Evolutionary conservation across 179 eudicot genomes (phyloP).

Genomic region (Amaranthus tricolor): DNA sequence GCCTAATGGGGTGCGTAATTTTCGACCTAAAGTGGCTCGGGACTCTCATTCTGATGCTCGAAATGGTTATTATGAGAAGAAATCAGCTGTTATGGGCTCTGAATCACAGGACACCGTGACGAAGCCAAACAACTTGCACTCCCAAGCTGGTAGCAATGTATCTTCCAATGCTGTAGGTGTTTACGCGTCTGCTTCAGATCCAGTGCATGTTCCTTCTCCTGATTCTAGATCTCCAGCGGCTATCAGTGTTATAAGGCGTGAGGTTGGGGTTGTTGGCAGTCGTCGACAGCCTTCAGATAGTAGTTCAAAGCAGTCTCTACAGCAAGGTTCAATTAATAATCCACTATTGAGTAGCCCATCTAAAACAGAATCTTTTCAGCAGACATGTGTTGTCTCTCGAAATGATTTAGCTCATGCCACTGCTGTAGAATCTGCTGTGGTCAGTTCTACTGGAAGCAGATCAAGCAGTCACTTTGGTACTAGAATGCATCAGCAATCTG

Average conservation of each 20-base stretch:
- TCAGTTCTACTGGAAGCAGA: conserved; percentile 39
- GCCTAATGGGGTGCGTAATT: conserved; percentile 35
- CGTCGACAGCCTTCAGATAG: conserved; percentile 60
- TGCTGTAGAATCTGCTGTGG: conserved; percentile 38
- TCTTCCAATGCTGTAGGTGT: conserved; percentile 64
- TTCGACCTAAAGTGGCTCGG: conserved; percentile 39
- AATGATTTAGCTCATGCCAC: conserved; percentile 44
- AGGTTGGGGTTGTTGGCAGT: conserved; percentile 83
- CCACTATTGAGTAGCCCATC: conserved; percentile 40
- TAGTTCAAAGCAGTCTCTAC: conserved; percentile 45
- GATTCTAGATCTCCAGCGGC: conserved; percentile 69
- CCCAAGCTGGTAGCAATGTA: conserved; percentile 32
- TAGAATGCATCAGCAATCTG: conserved; percentile 56
- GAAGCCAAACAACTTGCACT: conserved; percentile 42
- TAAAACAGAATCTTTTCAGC: conserved; percentile 39
- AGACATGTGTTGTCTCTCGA: conserved; percentile 35
- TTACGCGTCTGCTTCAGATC: conserved; percentile 89
- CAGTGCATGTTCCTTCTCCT: conserved; percentile 86
- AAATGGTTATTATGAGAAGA: conserved; percentile 39
- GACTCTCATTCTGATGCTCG: conserved; percentile 29
- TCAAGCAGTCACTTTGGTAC: conserved; percentile 48
- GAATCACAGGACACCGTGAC: conserved; percentile 29
- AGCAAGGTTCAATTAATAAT: conserved; percentile 44
- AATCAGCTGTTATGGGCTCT: conserved; percentile 27
- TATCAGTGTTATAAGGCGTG: conserved; percentile 82